Base-by-base conservation (phyloP, 768 basidiomycete genomes). In the Tricholoma terreum region DNA sequence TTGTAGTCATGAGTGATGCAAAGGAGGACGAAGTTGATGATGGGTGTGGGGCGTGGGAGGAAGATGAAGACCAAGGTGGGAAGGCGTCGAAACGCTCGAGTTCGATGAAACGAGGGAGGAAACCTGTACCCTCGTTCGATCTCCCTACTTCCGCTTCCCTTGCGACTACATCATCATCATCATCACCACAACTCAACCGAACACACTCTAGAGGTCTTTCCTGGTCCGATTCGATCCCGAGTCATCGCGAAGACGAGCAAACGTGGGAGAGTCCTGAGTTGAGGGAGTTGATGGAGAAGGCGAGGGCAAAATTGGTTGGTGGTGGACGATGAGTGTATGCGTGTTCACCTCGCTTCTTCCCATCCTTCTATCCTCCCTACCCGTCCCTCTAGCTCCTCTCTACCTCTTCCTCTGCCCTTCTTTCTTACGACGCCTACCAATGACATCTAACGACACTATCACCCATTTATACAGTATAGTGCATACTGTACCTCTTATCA, bases 21-120 rank as follows among this genome's bases (percentile, higher is more conserved):
- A 77, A 84, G 55, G 88, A 90, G 61, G 90, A 91, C 57, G 85
- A 86, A 63, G 81, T 85, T 3, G 91, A 92, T 59, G 90, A 92
- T 64, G 90, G 88, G 1, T 78, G 77, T 6, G 89, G 83, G 7
- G 78, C 75, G 2, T 93, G 91, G 91, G 85, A 86, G 56, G 90
- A 91, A 54, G 43, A 46, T 2, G 86, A 88, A 42, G 78, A 59
- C 14, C 24, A 33, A 1, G 48, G 58, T 63, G n/a, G n/a, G n/a
- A n/a, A n/a, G n/a, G n/a, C n/a, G n/a, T n/a, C n/a, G n/a, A 73
- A 63, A 42, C 70, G 67, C 35, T 56, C 59, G 56, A 71, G 58
- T 61, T 76, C 66, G 3, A 54, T 65, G 19, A 65, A 61, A 24
- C 61, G 62, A 35, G 59, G 31, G 63, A 61, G 52, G 61, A 65